phyloP scores from a whole-genome alignment of 345 rosid genomes.

The Hypericum androsaemum region DNA sequence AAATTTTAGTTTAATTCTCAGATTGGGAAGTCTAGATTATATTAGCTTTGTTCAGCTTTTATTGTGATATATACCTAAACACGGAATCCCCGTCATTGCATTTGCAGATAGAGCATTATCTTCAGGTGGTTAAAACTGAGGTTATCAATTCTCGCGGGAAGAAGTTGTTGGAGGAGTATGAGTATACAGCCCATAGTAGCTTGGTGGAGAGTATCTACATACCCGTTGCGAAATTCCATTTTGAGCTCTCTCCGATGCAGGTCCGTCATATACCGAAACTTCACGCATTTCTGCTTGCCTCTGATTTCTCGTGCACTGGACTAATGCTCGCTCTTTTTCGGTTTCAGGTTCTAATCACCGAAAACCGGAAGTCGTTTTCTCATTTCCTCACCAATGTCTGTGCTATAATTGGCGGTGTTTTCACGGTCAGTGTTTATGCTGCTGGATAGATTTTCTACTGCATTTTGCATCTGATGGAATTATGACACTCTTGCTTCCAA shows the following conservation, averaged over 20 bases:
- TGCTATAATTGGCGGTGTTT: conserved; percentile 93
- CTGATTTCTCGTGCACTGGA: background rate
- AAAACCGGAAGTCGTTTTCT: conserved; percentile 70
- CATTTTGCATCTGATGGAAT: background rate
- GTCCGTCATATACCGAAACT: conserved; percentile 19
- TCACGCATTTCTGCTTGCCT: background rate
- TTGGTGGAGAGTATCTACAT: conserved; percentile 54
- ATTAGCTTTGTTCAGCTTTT: too few species aligned
- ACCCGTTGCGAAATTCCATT: conserved; percentile 84
- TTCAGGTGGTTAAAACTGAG: conserved; percentile 90
- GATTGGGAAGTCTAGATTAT: too few species aligned
- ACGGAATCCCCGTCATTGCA: background rate
- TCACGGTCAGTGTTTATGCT: conserved; percentile 61
- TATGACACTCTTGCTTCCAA: conserved; percentile 8
- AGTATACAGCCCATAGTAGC: conserved; percentile 97
- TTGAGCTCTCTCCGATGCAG: conserved; percentile 99
- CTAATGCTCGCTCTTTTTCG: background rate
- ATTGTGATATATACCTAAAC: too few species aligned
- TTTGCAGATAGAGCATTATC: conserved; percentile 94
- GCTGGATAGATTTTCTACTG: background rate
- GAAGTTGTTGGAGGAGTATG: conserved; percentile 64
- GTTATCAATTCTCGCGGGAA: conserved; percentile 42
- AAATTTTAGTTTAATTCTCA: too few species aligned
- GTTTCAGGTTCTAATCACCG: conserved; percentile 73
- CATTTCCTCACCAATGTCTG: conserved; percentile 93